phyloP scores from a whole-genome alignment of 2,329 filamentous ascomycete species.

The Stagonosporopsis chrysanthemi region DNA sequence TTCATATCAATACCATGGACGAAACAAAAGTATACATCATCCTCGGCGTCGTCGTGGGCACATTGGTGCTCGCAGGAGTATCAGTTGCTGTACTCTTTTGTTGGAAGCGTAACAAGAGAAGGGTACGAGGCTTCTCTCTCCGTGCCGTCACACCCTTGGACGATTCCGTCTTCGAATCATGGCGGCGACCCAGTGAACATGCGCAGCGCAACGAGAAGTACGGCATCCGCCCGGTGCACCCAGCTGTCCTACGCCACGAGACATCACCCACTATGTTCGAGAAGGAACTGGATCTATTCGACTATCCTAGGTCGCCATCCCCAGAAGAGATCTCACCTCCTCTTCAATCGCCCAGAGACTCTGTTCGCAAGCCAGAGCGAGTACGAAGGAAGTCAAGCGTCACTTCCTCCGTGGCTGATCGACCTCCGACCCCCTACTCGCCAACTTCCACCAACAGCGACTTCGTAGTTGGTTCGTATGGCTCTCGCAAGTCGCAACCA shows the following conservation, averaged over 20 bases:
- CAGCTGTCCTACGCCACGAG: slow-evolving; percentile 37
- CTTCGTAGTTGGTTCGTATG: slow-evolving; percentile 33
- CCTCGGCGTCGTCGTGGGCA: slow-evolving; percentile 45
- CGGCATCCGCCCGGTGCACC: slow-evolving; percentile 39
- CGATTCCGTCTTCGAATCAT: slow-evolving; percentile 52
- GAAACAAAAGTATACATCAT: slow-evolving; percentile 48
- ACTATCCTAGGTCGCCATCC: slow-evolving; percentile 40
- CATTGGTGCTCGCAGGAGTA: slow-evolving; percentile 39
- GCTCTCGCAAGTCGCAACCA: slow-evolving; percentile 40
- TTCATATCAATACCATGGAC: slow-evolving; percentile 31
- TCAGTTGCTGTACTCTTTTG: slow-evolving; percentile 42
- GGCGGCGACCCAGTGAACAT: slow-evolving; percentile 50
- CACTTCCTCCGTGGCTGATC: slow-evolving; percentile 43
- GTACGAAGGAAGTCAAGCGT: slow-evolving; percentile 48
- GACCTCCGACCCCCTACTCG: slow-evolving; percentile 51
- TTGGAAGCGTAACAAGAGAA: slow-evolving; percentile 45
- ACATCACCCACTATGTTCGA: slow-evolving; percentile 43
- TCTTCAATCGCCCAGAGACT: slow-evolving; percentile 36
- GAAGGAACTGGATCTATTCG: slow-evolving; percentile 43
- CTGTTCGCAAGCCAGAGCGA: slow-evolving; percentile 43
- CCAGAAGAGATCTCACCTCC: slow-evolving; percentile 28
- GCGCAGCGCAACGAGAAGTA: slow-evolving; percentile 47
- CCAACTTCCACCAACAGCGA: slow-evolving; percentile 43
- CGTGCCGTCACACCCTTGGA: slow-evolving; percentile 50
- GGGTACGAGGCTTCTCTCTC: slow-evolving; percentile 45